These are phyloP conservation scores for Coniella lustricola DNA, from an alignment of 2,329 filamentous ascomycete species.

Conservation along the genomic window DNA sequence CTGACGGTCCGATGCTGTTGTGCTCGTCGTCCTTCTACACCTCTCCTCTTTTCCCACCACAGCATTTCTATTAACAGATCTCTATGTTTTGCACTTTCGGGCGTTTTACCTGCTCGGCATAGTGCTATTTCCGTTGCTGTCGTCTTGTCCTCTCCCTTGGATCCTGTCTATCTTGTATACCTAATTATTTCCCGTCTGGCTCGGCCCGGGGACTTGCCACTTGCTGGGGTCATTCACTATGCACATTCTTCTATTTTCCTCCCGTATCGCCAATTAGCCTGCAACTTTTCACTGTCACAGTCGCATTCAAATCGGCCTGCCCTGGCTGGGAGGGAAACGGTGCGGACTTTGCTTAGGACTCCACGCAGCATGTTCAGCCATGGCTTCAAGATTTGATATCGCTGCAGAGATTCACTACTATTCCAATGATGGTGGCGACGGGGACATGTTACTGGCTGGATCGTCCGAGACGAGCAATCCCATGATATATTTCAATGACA, in stretches of 20 bases:
- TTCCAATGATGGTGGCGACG: slow-evolving; percentile 9
- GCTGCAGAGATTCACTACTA: slow-evolving; percentile 25
- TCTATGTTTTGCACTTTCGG: too few relatives aligned
- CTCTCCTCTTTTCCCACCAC: too few relatives aligned
- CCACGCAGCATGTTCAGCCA: slow-evolving; percentile 27
- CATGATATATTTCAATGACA: slow-evolving; percentile 4
- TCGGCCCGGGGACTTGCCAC: neutral
- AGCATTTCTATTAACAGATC: too few relatives aligned
- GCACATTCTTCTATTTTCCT: neutral
- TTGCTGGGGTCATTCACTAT: neutral
- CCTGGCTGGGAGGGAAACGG: too few relatives aligned
- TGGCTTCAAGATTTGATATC: slow-evolving; percentile 24
- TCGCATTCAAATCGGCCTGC: too few relatives aligned
- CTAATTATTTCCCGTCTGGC: neutral
- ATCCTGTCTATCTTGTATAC: neutral
- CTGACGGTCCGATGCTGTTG: too few relatives aligned
- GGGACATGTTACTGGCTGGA: neutral
- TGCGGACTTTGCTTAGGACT: neutral
- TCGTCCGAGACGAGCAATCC: neutral
- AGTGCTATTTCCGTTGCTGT: too few relatives aligned
- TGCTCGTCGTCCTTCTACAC: too few relatives aligned
- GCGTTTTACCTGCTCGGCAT: too few relatives aligned
- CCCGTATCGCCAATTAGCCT: neutral
- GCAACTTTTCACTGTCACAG: too few relatives aligned
- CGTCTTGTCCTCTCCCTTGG: too few relatives aligned